Conservation (phyloP, 1,284 basidiomycete species). For the Bjerkandera adusta region DNA sequence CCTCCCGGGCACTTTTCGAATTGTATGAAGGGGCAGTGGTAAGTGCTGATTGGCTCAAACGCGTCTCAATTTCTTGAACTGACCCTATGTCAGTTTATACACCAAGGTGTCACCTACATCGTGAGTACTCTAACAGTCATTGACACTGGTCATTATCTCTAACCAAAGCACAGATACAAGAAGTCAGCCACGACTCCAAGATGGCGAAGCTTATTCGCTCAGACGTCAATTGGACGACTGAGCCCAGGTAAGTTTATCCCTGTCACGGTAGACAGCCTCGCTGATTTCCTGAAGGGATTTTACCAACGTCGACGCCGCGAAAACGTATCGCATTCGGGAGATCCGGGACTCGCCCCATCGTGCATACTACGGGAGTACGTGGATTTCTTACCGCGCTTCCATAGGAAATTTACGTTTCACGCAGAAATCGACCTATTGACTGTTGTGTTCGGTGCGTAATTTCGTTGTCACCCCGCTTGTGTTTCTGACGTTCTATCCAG, state of each 20-base stretch:
- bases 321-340: slow-evolving; percentile 76
- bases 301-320: slow-evolving; percentile 77
- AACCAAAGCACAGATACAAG: slow-evolving; percentile 53
- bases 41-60: slow-evolving; percentile 23
- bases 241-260: slow-evolving; percentile 47
- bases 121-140: slow-evolving; percentile 37
- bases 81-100: slow-evolving; percentile 58
- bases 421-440: slow-evolving; percentile 68
- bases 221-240: slow-evolving; percentile 85
- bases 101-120: slow-evolving; percentile 77
- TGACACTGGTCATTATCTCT: not conserved
- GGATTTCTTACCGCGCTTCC: not conserved
- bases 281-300: slow-evolving; percentile 54
- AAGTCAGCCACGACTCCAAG: slow-evolving; percentile 80
- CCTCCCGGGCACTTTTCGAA: slow-evolving; percentile 84
- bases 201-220: slow-evolving; percentile 69
- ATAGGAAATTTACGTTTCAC: not conserved
- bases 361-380: slow-evolving; percentile 75
- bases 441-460: slow-evolving; percentile 68
- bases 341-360: slow-evolving; percentile 57
- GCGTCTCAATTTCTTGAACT: not conserved
- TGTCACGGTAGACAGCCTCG: not conserved
- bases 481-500: slow-evolving; percentile 14
- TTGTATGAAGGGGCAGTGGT: slow-evolving; percentile 79
- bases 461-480: slow-evolving; percentile 22